A percentile compares a stretch with the other conserved stretches of the same genome.
Evolutionary conservation across 2,329 filamentous ascomycete genomes (phyloP).

Genomic region (Phoma sp.): DNA sequence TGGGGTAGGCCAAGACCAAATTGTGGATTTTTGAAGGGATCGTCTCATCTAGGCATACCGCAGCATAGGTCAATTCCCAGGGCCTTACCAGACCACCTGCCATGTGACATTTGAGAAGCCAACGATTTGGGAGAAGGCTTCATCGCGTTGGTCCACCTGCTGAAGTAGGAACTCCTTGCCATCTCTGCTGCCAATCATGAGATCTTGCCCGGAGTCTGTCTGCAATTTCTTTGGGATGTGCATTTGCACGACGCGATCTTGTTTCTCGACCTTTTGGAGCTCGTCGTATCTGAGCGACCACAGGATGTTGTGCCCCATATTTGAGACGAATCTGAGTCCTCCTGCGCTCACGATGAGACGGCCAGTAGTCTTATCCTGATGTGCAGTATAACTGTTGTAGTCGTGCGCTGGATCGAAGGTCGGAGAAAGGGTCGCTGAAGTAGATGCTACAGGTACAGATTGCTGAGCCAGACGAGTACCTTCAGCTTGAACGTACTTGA

Average conservation of each 20-base stretch:
- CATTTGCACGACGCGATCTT: conserved; percentile 28
- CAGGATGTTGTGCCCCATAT: conserved; percentile 15
- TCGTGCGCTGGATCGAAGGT: conserved; percentile 14
- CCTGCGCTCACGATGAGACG: conserved; percentile 25
- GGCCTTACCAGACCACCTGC: conserved; percentile 40
- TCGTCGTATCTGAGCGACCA: conserved; percentile 26
- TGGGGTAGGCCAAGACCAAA: conserved; percentile 6
- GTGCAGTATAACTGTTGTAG: conserved; percentile 30
- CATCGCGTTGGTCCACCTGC: conserved; percentile 33
- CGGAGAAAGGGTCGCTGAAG: neutral
- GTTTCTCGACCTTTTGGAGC: conserved; percentile 33
- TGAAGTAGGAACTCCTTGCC: conserved; percentile 23
- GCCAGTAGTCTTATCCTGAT: conserved; percentile 22
- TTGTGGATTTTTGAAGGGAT: conserved; percentile 1
- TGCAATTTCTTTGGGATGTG: conserved; percentile 25
- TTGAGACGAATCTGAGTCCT: conserved; percentile 28
- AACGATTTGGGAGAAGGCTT: conserved; percentile 42
- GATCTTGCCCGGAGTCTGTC: conserved; percentile 28
- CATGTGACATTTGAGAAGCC: conserved; percentile 36
- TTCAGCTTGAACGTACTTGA: conserved; percentile 40
- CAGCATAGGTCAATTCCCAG: neutral
- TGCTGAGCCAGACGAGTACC: conserved; percentile 16
- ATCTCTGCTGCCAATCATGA: conserved; percentile 21
- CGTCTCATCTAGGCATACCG: conserved; percentile 1
- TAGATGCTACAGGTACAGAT: neutral